A percentile compares a stretch with the other conserved stretches of the same genome.
Evolutionary conservation across 495 filamentous ascomycete genomes (phyloP).

Genomic region (Hypomontagnella monticulosa): DNA sequence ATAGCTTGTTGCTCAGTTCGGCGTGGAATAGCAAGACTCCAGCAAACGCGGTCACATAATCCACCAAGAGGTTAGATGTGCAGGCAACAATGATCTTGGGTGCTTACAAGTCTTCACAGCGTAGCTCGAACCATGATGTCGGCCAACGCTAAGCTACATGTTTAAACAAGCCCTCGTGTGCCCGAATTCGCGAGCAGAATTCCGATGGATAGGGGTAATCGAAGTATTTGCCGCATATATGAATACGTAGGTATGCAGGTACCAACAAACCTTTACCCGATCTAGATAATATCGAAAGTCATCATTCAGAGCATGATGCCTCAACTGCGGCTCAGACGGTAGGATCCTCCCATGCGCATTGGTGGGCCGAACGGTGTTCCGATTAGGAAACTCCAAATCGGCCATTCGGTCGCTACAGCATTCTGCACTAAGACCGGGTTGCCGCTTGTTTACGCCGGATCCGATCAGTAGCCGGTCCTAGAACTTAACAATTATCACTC

Average conservation of each 20-base stretch:
- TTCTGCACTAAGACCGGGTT: not conserved
- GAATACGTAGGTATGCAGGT: not conserved
- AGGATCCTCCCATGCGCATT: not conserved
- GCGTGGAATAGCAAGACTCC: too few relatives aligned
- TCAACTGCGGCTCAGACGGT: slow-evolving; percentile 1
- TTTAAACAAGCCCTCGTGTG: too few relatives aligned
- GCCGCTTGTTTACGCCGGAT: not conserved
- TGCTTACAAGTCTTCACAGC: too few relatives aligned
- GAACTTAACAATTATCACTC: not conserved
- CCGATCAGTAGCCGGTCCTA: slow-evolving; percentile 5
- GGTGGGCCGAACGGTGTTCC: slow-evolving; percentile 9
- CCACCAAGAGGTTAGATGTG: too few relatives aligned
- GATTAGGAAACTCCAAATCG: slow-evolving; percentile 16
- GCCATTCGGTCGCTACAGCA: slow-evolving; percentile 5
- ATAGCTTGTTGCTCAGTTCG: too few relatives aligned
- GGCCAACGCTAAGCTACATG: too few relatives aligned
- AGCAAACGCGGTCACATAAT: too few relatives aligned
- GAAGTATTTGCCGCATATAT: too few relatives aligned
- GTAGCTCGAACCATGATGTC: too few relatives aligned
- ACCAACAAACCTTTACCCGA: not conserved
- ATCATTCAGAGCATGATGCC: slow-evolving; percentile 4
- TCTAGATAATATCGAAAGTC: not conserved
- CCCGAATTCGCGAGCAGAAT: too few relatives aligned
- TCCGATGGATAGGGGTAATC: too few relatives aligned
- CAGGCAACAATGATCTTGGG: too few relatives aligned